Evolutionary conservation across 169 alveolate species (phyloP), one percentile per base, ranked within the genome.

Genomic region (Besnoitia besnoiti): DNA sequence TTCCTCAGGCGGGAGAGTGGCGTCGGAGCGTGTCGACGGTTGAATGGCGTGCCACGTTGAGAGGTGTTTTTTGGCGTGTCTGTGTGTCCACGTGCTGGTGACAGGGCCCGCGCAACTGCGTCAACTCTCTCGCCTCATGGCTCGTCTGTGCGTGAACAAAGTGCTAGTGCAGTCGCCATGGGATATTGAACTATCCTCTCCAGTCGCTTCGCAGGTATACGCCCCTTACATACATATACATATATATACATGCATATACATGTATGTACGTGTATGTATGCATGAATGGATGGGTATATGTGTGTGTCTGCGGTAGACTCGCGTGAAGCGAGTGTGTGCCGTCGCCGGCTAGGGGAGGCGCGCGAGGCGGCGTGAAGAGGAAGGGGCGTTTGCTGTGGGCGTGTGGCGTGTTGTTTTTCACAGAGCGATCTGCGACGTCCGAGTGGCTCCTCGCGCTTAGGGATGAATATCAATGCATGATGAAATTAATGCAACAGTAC

Each of bases 401-500:
- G 73, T 44, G 62, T 82, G 37, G 67, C 7, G 42, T n/a, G 39
- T 27, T 82, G 75, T 47, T 39, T 39, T 14, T 82, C 46, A 46
- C 89, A 82, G 89, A 82, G 10, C 35, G 47, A 47, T 39, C 62
- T 82, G 42, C 46, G 7, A 30, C 51, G 10, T 30, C 75, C 67
- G 30, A 46, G 62, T 82, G 89, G 89, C 73, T 82, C 14, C 49
- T 82, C 67, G 40, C 73, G n/a, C 46, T 40, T 21, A 82, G 39
- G 51, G 89, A 82, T 40, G 89, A 82, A 35, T 82, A 82, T 35
- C 47, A 46, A 82, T 82, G 89, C 89, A 82, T 82, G 89, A 47
- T 82, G 39, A 82, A 44, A 49, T 82, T 82, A 82, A 39, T 49
- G 62, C 89, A 49, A 39, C 89, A 82, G 89, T 82, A 82, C 89